A percentile compares a stretch with the other conserved stretches of the same genome.
Evolutionary conservation across 257 asterid species (phyloP).

Genomic region (Solanum arcanum): DNA sequence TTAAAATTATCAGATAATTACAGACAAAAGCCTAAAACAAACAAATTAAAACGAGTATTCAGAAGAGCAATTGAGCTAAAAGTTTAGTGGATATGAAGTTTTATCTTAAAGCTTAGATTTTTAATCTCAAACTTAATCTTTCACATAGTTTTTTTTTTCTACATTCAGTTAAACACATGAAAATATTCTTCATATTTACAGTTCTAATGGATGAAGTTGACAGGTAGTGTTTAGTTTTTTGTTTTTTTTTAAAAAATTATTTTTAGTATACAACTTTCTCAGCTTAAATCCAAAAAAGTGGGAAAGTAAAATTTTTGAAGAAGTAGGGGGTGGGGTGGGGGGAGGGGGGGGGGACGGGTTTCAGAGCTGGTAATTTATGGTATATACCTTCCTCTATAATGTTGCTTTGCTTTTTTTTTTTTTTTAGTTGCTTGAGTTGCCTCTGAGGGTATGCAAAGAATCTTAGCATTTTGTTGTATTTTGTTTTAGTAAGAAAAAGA

Average conservation of each 20-base stretch:
- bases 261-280: neutral
- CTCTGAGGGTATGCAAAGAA: slow-evolving; percentile 46
- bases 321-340: neutral
- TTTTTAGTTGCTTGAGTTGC: slow-evolving; percentile 23
- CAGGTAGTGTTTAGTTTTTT: neutral
- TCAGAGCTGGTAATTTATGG: slow-evolving; percentile 1
- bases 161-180: neutral
- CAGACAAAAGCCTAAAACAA: neutral
- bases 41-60: neutral
- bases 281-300: neutral
- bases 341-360: neutral
- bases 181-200: neutral
- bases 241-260: neutral
- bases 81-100: neutral
- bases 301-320: neutral
- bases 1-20: neutral
- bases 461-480: slow-evolving; percentile 4
- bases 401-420: slow-evolving; percentile 13
- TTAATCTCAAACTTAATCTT: neutral
- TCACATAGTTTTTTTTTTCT: neutral
- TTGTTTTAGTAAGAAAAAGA: neutral
- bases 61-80: neutral
- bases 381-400: slow-evolving; percentile 45
- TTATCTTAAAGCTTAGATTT: neutral
- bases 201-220: neutral